Evolutionary conservation across 129 eudicot genomes (phyloP).

Genomic region (Calendula officinalis): DNA sequence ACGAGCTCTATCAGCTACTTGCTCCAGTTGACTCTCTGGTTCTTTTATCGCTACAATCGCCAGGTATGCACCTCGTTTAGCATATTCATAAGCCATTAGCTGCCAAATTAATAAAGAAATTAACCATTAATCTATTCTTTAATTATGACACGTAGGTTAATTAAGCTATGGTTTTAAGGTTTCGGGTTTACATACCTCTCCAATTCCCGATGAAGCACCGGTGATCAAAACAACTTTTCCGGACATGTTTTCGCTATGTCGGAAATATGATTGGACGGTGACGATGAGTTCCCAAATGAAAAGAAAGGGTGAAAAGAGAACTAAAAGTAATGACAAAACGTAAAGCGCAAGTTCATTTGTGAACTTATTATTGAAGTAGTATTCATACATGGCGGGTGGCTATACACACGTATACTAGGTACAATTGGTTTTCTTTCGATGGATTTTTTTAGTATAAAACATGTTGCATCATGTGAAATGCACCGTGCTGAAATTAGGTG

Average conservation of each 20-base stretch:
- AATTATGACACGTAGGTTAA: not conserved
- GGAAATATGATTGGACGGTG: conserved; percentile 25
- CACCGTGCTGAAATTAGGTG: too few species aligned
- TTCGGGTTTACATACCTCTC: conserved; percentile 34
- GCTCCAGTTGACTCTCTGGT: conserved; percentile 28
- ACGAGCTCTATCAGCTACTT: conserved; percentile 43
- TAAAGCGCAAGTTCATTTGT: conserved; percentile 29
- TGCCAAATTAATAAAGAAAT: conserved; percentile 15
- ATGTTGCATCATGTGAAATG: too few species aligned
- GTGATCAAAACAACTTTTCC: conserved; percentile 50
- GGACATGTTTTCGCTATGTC: conserved; percentile 22
- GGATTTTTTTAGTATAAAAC: too few species aligned
- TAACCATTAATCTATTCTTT: not conserved
- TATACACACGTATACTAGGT: not conserved
- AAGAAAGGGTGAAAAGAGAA: conserved; percentile 21
- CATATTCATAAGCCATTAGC: conserved; percentile 48
- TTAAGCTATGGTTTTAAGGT: too few species aligned
- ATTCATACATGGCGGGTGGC: conserved; percentile 31
- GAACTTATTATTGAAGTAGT: conserved; percentile 26
- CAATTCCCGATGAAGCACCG: conserved; percentile 51
- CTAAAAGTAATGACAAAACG: conserved; percentile 14
- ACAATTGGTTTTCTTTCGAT: too few species aligned
- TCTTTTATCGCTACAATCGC: conserved; percentile 38
- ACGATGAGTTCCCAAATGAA: conserved; percentile 28
- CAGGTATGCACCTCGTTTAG: conserved; percentile 39